Conservation (phyloP, 345 rosid genomes). For the Boechera stricta region DNA sequence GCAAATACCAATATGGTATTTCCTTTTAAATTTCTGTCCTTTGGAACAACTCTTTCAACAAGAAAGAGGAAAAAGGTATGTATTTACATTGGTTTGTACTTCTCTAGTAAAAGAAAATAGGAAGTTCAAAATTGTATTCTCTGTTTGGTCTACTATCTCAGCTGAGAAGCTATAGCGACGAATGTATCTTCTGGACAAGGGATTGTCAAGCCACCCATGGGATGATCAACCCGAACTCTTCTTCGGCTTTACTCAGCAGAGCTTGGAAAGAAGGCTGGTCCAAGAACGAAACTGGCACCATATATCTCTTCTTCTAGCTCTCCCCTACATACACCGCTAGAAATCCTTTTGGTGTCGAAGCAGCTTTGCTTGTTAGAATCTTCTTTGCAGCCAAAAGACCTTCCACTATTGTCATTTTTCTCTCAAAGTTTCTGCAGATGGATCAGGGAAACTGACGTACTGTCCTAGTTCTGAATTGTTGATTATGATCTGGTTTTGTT, state of each 20-base stretch:
- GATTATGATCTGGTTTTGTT: slow-evolving; percentile 7
- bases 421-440: slow-evolving; percentile 9
- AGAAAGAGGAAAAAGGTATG: neutral
- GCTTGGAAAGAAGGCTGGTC: slow-evolving; percentile 50
- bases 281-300: slow-evolving; percentile 49
- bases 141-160: neutral
- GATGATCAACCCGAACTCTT: slow-evolving; percentile 56
- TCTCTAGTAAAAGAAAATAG: neutral
- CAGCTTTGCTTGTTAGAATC: slow-evolving; percentile 9
- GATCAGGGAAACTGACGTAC: neutral
- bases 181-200: slow-evolving; percentile 55
- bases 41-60: slow-evolving; percentile 10
- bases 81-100: neutral
- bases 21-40: neutral
- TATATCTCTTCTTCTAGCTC: slow-evolving; percentile 43
- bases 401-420: neutral
- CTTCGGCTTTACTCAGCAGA: slow-evolving; percentile 51
- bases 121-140: neutral
- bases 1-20: neutral
- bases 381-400: slow-evolving; percentile 14
- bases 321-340: slow-evolving; percentile 57
- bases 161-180: slow-evolving; percentile 13
- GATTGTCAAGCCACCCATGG: slow-evolving; percentile 55
- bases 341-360: slow-evolving; percentile 44
- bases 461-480: neutral